phyloP scores from a whole-genome alignment of 352 stramenopile species.

The Phytophthora pseudosyringae region DNA sequence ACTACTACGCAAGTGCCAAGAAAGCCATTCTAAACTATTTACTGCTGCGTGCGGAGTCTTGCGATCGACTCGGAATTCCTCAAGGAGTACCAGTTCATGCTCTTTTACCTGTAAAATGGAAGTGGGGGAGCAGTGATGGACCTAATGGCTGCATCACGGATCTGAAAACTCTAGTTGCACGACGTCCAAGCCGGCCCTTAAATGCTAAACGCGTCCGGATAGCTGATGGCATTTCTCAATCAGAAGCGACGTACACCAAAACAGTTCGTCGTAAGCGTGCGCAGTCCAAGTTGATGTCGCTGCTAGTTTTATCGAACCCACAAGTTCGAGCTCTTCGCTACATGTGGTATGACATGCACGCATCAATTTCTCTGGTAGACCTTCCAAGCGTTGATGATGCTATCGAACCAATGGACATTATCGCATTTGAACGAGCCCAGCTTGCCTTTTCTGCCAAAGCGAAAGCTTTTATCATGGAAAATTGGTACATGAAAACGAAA shows the following conservation, averaged over 20 bases:
- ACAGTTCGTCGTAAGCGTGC: slow-evolving; percentile 43
- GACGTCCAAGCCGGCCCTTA: neutral
- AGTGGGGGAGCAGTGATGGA: slow-evolving; percentile 65
- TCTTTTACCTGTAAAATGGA: slow-evolving; percentile 59
- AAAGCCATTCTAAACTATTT: slow-evolving; percentile 83
- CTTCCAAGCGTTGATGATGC: slow-evolving; percentile 39
- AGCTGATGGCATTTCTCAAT: neutral
- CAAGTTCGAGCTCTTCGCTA: slow-evolving; percentile 62
- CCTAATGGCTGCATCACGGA: slow-evolving; percentile 60
- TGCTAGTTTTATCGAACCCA: slow-evolving; percentile 58
- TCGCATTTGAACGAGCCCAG: slow-evolving; percentile 62
- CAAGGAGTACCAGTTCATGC: slow-evolving; percentile 54
- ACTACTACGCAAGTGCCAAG: slow-evolving; percentile 73
- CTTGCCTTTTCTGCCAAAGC: slow-evolving; percentile 51
- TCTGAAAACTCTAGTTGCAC: slow-evolving; percentile 48
- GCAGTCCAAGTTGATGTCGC: slow-evolving; percentile 44
- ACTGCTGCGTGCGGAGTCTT: slow-evolving; percentile 47
- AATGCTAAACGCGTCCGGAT: slow-evolving; percentile 2
- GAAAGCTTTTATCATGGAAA: slow-evolving; percentile 56
- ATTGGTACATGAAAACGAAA: slow-evolving; percentile 63
- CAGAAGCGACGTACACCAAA: slow-evolving; percentile 22
- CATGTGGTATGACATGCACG: slow-evolving; percentile 67
- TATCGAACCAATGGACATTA: slow-evolving; percentile 45
- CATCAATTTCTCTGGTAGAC: slow-evolving; percentile 51
- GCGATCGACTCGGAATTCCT: slow-evolving; percentile 55